A percentile compares a stretch with the other conserved stretches of the same genome.
Evolutionary conservation across 164 flowering plant species (phyloP).

Genomic region (Umbilicus rupestris): DNA sequence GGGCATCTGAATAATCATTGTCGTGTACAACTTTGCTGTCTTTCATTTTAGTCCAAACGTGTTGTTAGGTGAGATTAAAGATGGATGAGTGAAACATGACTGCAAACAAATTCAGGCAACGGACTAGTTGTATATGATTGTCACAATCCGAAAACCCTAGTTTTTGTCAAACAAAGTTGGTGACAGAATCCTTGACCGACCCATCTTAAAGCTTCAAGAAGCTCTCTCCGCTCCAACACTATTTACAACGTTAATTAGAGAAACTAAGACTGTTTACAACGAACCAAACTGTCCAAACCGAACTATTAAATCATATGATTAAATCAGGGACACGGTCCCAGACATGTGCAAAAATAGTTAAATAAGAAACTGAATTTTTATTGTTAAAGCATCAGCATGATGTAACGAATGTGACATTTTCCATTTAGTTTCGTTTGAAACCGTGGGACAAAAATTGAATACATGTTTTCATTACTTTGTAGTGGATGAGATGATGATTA

Average conservation of each 20-base stretch:
- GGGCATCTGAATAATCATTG: too few species aligned
- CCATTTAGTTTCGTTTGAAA: neutral
- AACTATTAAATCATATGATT: neutral
- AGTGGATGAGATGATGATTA: neutral
- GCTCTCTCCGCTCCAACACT: neutral
- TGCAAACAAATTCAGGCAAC: neutral
- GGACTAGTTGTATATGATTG: neutral
- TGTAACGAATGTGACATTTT: neutral
- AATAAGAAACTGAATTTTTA: neutral
- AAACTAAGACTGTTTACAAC: neutral
- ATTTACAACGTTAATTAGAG: neutral
- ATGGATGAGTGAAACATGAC: neutral
- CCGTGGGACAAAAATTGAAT: neutral
- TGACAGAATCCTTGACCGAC: neutral
- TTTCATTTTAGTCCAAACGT: too few species aligned
- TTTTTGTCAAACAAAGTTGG: conserved; percentile 4
- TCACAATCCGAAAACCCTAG: neutral
- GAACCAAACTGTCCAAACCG: too few species aligned
- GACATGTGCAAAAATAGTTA: neutral
- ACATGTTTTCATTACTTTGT: neutral
- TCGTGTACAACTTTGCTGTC: too few species aligned
- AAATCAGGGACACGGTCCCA: neutral
- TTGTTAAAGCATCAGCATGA: neutral
- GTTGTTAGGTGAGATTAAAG: too few species aligned
- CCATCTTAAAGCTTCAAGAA: neutral